These are phyloP conservation scores for Luzula sylvatica DNA, from an alignment of 176 grass and related monocot species.

Conservation along the genomic window DNA sequence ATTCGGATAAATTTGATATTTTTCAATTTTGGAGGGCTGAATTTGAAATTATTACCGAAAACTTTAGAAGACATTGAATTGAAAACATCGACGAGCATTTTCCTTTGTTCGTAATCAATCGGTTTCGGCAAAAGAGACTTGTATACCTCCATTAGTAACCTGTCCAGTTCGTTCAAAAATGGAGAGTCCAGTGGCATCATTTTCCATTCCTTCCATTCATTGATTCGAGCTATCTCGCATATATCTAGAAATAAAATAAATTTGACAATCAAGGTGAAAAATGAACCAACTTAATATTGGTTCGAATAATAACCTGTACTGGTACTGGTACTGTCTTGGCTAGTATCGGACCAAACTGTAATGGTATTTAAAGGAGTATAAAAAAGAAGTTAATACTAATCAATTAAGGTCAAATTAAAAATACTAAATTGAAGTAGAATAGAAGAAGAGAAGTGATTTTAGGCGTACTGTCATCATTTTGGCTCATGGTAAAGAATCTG, in stretches of 20 bases:
- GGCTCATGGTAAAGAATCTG: constrained; percentile 15
- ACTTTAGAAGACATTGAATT: constrained; percentile 29
- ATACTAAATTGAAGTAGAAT: neutral
- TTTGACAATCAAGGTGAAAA: neutral
- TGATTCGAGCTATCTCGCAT: constrained; percentile 12
- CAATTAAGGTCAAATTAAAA: neutral
- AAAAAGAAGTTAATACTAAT: neutral
- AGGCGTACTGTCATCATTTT: neutral
- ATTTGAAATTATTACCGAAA: constrained; percentile 62
- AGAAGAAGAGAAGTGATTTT: constrained; percentile 4
- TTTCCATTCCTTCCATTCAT: constrained; percentile 34
- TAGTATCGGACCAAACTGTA: too few relatives aligned
- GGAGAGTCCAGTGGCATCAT: constrained; percentile 25
- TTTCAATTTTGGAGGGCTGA: too few relatives aligned
- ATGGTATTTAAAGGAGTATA: neutral
- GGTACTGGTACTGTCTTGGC: too few relatives aligned
- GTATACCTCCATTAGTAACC: constrained; percentile 51
- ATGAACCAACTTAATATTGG: neutral
- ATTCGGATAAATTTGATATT: too few relatives aligned
- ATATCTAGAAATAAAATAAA: constrained; percentile 31
- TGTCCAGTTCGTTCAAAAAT: constrained; percentile 26
- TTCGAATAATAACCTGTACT: too few relatives aligned
- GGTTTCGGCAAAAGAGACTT: constrained; percentile 37
- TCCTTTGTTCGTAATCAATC: constrained; percentile 52
- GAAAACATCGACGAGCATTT: constrained; percentile 37